Evolutionary conservation across 2,329 filamentous ascomycete genomes (phyloP).

Genomic region (Coniochaeta hoffmannii): DNA sequence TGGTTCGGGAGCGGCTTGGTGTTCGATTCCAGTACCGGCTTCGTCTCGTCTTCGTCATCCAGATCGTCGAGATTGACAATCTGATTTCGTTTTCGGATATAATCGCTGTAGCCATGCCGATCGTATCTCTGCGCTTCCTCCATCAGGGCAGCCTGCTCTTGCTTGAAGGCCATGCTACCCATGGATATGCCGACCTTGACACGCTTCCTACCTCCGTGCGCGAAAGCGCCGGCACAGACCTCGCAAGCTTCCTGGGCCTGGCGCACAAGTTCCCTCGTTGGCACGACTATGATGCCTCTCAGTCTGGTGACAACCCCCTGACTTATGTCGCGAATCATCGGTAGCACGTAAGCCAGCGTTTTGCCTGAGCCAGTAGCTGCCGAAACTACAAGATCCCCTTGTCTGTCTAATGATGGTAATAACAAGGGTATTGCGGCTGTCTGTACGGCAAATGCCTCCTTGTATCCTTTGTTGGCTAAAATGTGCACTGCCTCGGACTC

Average conservation of each 20-base stretch:
- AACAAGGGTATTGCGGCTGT: constrained; percentile 74
- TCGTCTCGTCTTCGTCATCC: constrained; percentile 33
- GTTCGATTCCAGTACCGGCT: constrained; percentile 23
- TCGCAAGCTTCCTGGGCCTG: constrained; percentile 78
- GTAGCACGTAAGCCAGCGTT: constrained; percentile 83
- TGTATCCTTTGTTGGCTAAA: constrained; percentile 62
- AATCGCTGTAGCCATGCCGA: constrained; percentile 44
- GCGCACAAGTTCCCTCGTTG: constrained; percentile 81
- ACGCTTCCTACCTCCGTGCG: constrained; percentile 50
- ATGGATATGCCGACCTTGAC: constrained; percentile 76
- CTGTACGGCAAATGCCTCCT: constrained; percentile 71
- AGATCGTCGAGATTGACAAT: constrained; percentile 38
- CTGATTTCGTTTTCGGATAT: constrained; percentile 24
- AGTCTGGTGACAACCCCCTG: constrained; percentile 57
- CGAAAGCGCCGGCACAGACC: constrained; percentile 58
- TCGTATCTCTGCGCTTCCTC: constrained; percentile 52
- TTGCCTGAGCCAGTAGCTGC: constrained; percentile 95
- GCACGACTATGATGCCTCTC: constrained; percentile 76
- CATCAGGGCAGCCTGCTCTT: constrained; percentile 46
- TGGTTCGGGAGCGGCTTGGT: constrained; percentile 46
- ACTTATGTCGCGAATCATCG: constrained; percentile 71
- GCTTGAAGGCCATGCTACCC: constrained; percentile 68
- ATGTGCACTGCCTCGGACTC: constrained; percentile 49
- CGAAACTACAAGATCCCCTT: constrained; percentile 79
- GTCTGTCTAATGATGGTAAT: constrained; percentile 53